Base-by-base conservation (phyloP, 2,329 filamentous ascomycete species). In the Torrubiellomyces zombiae region DNA sequence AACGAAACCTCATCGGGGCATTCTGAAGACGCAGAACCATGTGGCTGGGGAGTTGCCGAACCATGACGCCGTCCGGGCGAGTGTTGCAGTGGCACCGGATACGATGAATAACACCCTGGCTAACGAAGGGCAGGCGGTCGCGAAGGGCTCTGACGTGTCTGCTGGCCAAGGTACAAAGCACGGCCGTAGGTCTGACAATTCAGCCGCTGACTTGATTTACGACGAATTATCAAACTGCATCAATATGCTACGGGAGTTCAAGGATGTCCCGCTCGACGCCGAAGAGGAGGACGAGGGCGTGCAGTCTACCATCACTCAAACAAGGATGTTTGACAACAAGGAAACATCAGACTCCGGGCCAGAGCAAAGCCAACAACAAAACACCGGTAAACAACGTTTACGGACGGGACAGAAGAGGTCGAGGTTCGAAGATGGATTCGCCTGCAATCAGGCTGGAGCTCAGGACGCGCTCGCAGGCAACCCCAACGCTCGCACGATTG, bases 401-500 rank as follows among this genome's bases (percentile, higher is more conserved):
- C 36, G 28, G 24, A 28, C 28, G 6, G 20, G 29, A 11, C 34
- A 30, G 16, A 55, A 55, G 30, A 31, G 36, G 2, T 36, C 47
- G 7, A 16, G 38, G 4, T 58, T 53, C 32, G 55, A 63, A 28
- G 58, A 64, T 16, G 53, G 51, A 1, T 73, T 70, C 31, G 53
- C 56, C 9, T 73, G 67, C 39, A 60, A 66, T 43, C 54, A 48
- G 17, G 63, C 61, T 2, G 63, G 65, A 7, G 57, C 50, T 3
- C 55, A 50, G 24, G 48, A 56, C 17, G 43, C 45, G 4, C 43
- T 50, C 9, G 40, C 50, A 1, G 43, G 53, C 9, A 80, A 77
- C 35, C 79, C 81, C 0, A 95, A 94, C 43, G 55, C 58, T 2
- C 56, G 64, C 9, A 91, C 79, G 0, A 83, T 93, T 25, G 64